Evolutionary conservation across 106 monocot genomes (phyloP).

Genomic region (Xerophyta viscosa): DNA sequence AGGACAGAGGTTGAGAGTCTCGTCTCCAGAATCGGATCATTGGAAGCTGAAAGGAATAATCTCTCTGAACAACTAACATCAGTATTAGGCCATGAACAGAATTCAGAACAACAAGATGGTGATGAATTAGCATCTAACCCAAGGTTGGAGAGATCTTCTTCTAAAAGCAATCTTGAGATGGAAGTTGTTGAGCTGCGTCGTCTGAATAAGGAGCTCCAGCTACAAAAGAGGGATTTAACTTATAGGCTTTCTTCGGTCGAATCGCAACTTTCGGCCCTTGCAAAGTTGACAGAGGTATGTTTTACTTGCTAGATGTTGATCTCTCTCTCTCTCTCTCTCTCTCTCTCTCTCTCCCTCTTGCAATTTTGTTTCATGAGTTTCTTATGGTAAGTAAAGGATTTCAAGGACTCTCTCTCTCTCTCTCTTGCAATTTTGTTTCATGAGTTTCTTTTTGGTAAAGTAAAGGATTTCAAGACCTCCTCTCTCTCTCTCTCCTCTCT

Average conservation of each 20-base stretch:
- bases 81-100: slow-evolving; percentile 27
- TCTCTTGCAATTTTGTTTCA: too few species aligned
- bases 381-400: too few species aligned
- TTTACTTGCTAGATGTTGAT: too few species aligned
- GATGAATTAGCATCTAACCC: not conserved
- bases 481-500: too few species aligned
- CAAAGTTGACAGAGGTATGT: slow-evolving; percentile 57
- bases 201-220: slow-evolving; percentile 82
- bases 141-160: slow-evolving; percentile 24
- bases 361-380: not conserved
- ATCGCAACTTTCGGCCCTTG: slow-evolving; percentile 60
- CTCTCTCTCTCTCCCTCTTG: too few species aligned
- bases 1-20: slow-evolving; percentile 46
- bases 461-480: too few species aligned
- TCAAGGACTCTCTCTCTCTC: not conserved
- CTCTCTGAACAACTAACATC: slow-evolving; percentile 46
- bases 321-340: too few species aligned
- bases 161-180: slow-evolving; percentile 54
- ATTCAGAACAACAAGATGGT: slow-evolving; percentile 8
- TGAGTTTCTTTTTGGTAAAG: too few species aligned
- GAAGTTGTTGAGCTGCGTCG: slow-evolving; percentile 73
- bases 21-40: slow-evolving; percentile 17
- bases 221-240: slow-evolving; percentile 81
- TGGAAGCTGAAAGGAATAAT: slow-evolving; percentile 60
- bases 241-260: slow-evolving; percentile 65